Base-by-base conservation (phyloP, 2,329 filamentous ascomycete species). In the Fusarium sp. region DNA sequence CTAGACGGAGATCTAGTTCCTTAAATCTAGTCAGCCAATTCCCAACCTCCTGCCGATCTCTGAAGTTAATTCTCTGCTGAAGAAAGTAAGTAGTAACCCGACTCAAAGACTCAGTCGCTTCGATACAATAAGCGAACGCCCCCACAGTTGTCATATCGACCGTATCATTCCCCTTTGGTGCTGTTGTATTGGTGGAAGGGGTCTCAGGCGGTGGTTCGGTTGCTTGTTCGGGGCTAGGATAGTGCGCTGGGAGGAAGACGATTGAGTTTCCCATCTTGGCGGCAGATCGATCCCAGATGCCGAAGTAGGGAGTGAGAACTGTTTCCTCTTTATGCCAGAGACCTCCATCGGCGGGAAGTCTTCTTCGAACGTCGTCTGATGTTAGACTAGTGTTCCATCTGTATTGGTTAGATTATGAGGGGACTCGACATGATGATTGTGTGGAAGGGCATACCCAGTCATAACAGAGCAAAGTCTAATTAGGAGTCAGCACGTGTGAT, bases 11-110 rank as follows among this genome's bases (percentile, higher is more conserved):
- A 60, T 84, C 82, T 4, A 84, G 67, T 59, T 84, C 81, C 37
- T 84, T 84, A 71, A 84, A 84, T 9, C 82, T 71, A 7, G 78
- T 82, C 4, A 84, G 71, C 82, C 71, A 84, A 37, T 77, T 76
- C 6, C 78, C 73, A n/a, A 82, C 76, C 37, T 82, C 77, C 6
- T 80, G 77, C 0, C 77, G 74, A 52, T 81, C 76, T 6, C 70
- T 63, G 11, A 80, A 74, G 54, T 83, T 76, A 30, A 84, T 75
- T 10, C 73, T 73, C 51, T 83, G 81, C 45, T 81, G 81, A 0
- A 84, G 73, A 46, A 84, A 84, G 58, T 80, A 83, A 0, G 76
- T 81, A 0, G 76, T 83, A 1, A 84, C 80, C 0, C 78, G 77
- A 45, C 80, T 83, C 6, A 84, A 68, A 0, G 78, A 82, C 62